A percentile compares a stretch with the other conserved stretches of the same genome.
These are phyloP conservation scores for Didymella pomorum DNA, from an alignment of 2,329 filamentous ascomycete genomes.

Conservation along the genomic window DNA sequence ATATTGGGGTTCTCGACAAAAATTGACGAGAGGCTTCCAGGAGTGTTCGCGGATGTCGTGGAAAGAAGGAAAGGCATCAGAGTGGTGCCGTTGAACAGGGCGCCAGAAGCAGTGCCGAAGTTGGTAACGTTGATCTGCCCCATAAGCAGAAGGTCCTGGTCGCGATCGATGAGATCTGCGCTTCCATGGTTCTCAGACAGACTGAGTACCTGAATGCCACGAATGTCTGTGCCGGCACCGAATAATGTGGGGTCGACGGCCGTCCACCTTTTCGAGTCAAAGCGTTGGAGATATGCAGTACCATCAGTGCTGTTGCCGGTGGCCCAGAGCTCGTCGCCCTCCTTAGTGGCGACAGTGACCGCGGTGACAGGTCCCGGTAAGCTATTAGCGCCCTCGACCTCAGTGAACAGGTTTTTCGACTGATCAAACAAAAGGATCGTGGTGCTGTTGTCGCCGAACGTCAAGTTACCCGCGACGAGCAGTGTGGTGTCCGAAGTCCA, in stretches of 20 bases:
- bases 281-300: conserved; percentile 81
- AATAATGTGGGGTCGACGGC: conserved; percentile 66
- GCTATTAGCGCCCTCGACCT: conserved; percentile 65
- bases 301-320: conserved; percentile 74
- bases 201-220: conserved; percentile 81
- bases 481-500: conserved; percentile 79
- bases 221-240: conserved; percentile 71
- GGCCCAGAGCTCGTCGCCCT: conserved; percentile 72
- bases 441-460: conserved; percentile 69
- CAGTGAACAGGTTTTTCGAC: conserved; percentile 70
- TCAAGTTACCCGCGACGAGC: conserved; percentile 79
- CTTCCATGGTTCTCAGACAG: conserved; percentile 72
- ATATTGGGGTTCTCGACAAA: conserved; percentile 81
- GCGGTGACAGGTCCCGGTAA: conserved; percentile 84
- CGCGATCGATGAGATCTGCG: conserved; percentile 68
- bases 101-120: conserved; percentile 85
- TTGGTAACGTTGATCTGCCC: conserved; percentile 78
- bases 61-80: conserved; percentile 84
- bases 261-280: conserved; percentile 75
- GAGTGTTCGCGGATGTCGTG: conserved; percentile 66
- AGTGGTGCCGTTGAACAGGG: conserved; percentile 82
- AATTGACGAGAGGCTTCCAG: conserved; percentile 79
- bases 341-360: conserved; percentile 73
- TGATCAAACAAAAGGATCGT: conserved; percentile 78
- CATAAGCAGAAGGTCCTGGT: conserved; percentile 81